Evolutionary conservation across 1,139 yeast genomes (phyloP).

Genomic region (Blastobotrys elegans): DNA sequence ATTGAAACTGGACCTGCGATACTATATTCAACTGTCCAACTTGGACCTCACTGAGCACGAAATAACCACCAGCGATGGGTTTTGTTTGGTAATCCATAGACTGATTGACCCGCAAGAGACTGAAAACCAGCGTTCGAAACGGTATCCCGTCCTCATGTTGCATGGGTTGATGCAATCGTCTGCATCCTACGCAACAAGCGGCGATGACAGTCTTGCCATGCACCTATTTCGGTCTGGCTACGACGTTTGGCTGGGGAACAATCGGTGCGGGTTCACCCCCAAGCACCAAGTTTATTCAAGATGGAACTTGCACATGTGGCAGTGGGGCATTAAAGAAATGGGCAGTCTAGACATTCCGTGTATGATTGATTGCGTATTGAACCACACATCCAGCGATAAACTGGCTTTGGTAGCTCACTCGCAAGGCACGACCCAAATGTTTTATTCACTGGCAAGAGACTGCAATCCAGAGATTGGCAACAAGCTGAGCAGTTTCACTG

Average conservation of each 20-base stretch:
- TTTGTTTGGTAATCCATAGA: conserved; percentile 58
- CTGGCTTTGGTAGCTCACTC: conserved; percentile 75
- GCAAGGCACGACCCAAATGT: conserved; percentile 88
- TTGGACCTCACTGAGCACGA: conserved; percentile 55
- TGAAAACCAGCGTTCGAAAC: conserved; percentile 24
- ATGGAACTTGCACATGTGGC: conserved; percentile 48
- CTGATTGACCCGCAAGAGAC: conserved; percentile 48
- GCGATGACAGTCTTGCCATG: conserved; percentile 69
- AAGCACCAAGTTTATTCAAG: conserved; percentile 45
- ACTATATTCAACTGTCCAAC: conserved; percentile 60
- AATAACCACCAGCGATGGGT: conserved; percentile 78
- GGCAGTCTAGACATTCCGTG: conserved; percentile 74
- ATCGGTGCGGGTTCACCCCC: conserved; percentile 79
- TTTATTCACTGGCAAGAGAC: conserved; percentile 51
- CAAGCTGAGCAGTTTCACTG: conserved; percentile 62
- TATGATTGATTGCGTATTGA: conserved; percentile 56
- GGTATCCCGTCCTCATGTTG: conserved; percentile 61
- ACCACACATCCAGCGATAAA: conserved; percentile 40
- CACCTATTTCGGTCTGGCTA: conserved; percentile 57
- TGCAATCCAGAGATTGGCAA: conserved; percentile 40
- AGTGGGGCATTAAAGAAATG: conserved; percentile 84
- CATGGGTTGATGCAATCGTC: conserved; percentile 88
- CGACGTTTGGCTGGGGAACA: conserved; percentile 94
- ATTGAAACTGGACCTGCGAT: conserved; percentile 49
- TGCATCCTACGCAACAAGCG: conserved; percentile 77